Conservation (phyloP, 164 flowering plant species). For the Annona squamosa region DNA sequence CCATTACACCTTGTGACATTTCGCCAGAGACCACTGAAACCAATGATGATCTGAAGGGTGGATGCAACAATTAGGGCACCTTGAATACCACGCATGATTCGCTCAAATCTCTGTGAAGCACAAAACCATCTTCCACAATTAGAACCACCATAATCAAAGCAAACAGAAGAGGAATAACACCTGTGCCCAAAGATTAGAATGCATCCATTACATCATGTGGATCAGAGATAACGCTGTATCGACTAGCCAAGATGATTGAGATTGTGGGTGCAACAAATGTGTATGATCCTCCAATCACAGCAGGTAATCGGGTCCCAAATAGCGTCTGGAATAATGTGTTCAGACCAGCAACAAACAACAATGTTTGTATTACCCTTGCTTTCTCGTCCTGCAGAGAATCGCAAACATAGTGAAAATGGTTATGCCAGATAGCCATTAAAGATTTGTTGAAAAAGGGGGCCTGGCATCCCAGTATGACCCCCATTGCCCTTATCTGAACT, state of each 20-base stretch:
- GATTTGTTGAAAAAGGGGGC: too few species aligned
- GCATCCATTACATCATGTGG: constrained; percentile 56
- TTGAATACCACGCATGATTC: constrained; percentile 79
- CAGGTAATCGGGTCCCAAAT: constrained; percentile 85
- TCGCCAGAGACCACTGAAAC: constrained; percentile 96
- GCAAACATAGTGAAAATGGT: neutral
- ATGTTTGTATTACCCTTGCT: constrained; percentile 76
- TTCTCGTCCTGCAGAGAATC: constrained; percentile 59
- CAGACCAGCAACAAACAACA: constrained; percentile 83
- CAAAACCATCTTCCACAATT: constrained; percentile 3
- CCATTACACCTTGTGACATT: constrained; percentile 59
- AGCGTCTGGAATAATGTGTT: constrained; percentile 66
- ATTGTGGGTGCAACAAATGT: constrained; percentile 73
- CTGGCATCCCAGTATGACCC: too few species aligned
- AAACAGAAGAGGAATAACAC: neutral
- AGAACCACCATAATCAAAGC: neutral
- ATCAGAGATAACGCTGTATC: constrained; percentile 53
- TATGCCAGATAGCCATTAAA: too few species aligned
- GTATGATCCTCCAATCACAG: constrained; percentile 88
- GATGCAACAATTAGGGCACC: constrained; percentile 91
- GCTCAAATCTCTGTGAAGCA: constrained; percentile 61
- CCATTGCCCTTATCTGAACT: neutral
- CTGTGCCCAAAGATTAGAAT: neutral
- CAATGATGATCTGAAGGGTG: constrained; percentile 71
- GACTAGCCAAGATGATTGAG: constrained; percentile 72